Evolutionary conservation across 2,329 filamentous ascomycete genomes (phyloP), one percentile per base, ranked within the genome.

Genomic region (Colletotrichum sojae): DNA sequence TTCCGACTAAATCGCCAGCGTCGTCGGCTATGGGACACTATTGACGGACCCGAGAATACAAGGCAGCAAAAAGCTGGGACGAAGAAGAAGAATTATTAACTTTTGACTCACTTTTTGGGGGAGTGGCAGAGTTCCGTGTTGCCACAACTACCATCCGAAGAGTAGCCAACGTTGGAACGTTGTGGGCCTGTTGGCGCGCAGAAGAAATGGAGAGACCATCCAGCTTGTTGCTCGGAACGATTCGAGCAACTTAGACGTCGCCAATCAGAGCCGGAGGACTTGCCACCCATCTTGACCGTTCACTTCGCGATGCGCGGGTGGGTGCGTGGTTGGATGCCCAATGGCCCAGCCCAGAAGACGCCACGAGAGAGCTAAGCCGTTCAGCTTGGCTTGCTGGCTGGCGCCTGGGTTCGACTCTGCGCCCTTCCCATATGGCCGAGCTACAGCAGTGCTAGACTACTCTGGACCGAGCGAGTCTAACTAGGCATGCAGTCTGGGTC

Each of bases 381-480:
- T 69, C 61, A 60, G 61, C 61, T 59, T 54, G 55, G 61, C 66
- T 60, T 69, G 62, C 59, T 65, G 61, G 61, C 61, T 69, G 66
- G 54, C 61, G 66, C 31, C 25, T 54, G 15, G 48, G 59, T 18
- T 59, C 22, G 43, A 20, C 48, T 43, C 31, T 48, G 53, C 54
- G 49, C 40, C 27, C 39, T 43, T 16, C 20, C 27, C 57, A 15
- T 25, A 55, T 49, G 46, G 46, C 46, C 52, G 53, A 31, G 31
- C 31, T 36, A 36, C 31, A 36, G 31, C 31, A 36, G 31, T 36
- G 31, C 31, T 36, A 36, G 63, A 58, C 54, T 25, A 31, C 25
- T n/a, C 60, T 64, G 58, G 53, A 39, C 18, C 12, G 46, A 27
- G 18, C 52, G 31, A 53, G 25, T 57, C 49, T 40, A 51, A 46